Evolutionary conservation across 2,329 filamentous ascomycete species (phyloP), one percentile per base, ranked within the genome.

Genomic region (Colletotrichum lindemuthianum): DNA sequence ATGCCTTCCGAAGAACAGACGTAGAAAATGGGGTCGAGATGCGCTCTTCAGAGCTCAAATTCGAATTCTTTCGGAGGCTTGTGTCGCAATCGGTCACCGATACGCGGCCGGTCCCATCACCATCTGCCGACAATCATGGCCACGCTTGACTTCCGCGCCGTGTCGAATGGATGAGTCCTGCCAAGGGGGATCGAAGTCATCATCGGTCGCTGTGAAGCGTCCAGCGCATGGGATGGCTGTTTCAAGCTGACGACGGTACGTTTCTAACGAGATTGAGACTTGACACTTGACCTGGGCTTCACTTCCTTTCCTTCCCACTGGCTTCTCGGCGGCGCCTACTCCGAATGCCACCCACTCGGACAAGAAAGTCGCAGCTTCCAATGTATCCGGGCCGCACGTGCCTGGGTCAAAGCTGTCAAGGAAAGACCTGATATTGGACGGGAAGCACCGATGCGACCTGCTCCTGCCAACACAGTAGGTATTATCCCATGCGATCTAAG

Each of bases 221-320:
- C 50, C 24, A 44, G 56, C 49, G 55, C 55, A 47, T 55, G 61
- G 45, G 57, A 65, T 47, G 12, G 39, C 51, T 49, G 61, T 65
- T 65, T 65, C 61, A 60, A 65, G 51, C 61, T 61, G 61, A 61
- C 50, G 37, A 16, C 34, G 45, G 45, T 37, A 34, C 39, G 57
- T 60, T 64, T 60, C 56, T 45, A 41, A 60, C 50, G 41, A 65
- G 44, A 65, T 60, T 50, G 50, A 59, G 33, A 24, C 54, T 39
- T 47, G 43, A 33, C 56, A 59, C 55, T 49, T 64, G 43, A 49
- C 41, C 49, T 50, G 48, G 37, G 40, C 44, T 45, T 60, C 49
- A 44, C 56, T 49, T 51, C 16, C 37, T 48, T 48, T 44, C 48
- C 11, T 44, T 54, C 36, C 43, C 52, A 41, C 41, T 37, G 49